Conservation (phyloP, 345 rosid genomes). For the Abelmoschus esculentus region DNA sequence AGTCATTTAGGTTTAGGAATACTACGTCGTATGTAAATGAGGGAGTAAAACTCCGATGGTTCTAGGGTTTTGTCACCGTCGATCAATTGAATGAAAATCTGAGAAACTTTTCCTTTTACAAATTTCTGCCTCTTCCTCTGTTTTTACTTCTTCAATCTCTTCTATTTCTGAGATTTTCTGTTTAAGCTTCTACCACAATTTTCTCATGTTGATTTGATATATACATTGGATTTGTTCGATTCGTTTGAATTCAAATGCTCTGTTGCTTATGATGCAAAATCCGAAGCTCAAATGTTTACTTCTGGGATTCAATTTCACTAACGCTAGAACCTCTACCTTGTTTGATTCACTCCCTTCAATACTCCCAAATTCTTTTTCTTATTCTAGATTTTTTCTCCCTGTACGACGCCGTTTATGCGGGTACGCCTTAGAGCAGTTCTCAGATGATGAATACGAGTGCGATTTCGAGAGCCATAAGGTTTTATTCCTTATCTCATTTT, state of each 20-base stretch:
- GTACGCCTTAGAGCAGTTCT: slow-evolving; percentile 76
- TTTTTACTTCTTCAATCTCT: no score
- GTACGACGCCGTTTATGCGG: slow-evolving; percentile 34
- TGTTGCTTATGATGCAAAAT: slow-evolving; percentile 38
- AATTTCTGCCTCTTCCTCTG: no score
- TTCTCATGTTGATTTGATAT: not conserved
- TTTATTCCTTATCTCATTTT: not conserved
- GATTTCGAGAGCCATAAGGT: slow-evolving; percentile 80
- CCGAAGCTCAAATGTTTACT: slow-evolving; percentile 37
- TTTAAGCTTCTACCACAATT: no score
- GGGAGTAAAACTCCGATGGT: no score
- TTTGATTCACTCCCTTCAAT: slow-evolving; percentile 17
- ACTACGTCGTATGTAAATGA: no score
- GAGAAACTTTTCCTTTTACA: no score
- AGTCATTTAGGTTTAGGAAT: no score
- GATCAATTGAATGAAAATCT: no score
- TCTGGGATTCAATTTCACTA: slow-evolving; percentile 23
- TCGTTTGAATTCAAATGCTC: not conserved
- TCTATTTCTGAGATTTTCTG: no score
- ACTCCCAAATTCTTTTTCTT: slow-evolving; percentile 16
- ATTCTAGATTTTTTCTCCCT: slow-evolving; percentile 13
- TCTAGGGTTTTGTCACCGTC: no score
- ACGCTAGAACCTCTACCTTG: slow-evolving; percentile 8
- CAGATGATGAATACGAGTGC: slow-evolving; percentile 85
- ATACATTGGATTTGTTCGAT: not conserved